Base-by-base conservation (phyloP, 2,329 filamentous ascomycete genomes). In the Alternaria sp. region DNA sequence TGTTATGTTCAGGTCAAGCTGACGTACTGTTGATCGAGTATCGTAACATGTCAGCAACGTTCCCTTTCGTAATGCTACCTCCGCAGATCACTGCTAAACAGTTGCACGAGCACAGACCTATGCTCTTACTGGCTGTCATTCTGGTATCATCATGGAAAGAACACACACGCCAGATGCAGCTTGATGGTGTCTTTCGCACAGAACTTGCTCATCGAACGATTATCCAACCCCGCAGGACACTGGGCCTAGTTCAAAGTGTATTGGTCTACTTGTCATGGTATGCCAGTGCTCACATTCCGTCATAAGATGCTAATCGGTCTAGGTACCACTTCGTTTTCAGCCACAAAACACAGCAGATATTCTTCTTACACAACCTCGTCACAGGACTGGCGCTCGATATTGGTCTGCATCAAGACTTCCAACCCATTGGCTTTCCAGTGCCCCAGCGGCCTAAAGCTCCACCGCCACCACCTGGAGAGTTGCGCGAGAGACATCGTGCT, bases 271-370 rank as follows among this genome's bases (percentile, higher is more conserved):
- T 77, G 1, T 74, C 74, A 12, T 77, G 75, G 75, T 76, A 57
- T 22, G 63, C 45, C 18, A 4, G n/a, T 25, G 22, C 38, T 27
- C 30, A 16, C 25, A 16, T 11, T 12, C 3, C 18, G 2, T 0
- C 20, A 5, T 12, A n/a, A 14, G 43, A 14, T 52, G 50, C 66
- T 68, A 2, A 71, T 18, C 20, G 2, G 1, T 4, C 3, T 41
- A 77, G 74, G 71, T 77, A 78, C 41, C 75, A 77, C 38, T 78
- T 74, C 30, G 64, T 76, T 0, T 77, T 77, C 38, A 76, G 72
- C 45, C 75, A 77, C 57, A 76, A 76, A 46, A 77, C 75, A 8
- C 74, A 78, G 53, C 74, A 74, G 38, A 75, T 72, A 16, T 75
- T 74, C 45, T 73, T 74, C 20, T 54, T 78, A 3, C 70, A 76